These are phyloP conservation scores for Penicillium goetzii DNA, from an alignment of 495 filamentous ascomycete genomes.

Conservation along the genomic window DNA sequence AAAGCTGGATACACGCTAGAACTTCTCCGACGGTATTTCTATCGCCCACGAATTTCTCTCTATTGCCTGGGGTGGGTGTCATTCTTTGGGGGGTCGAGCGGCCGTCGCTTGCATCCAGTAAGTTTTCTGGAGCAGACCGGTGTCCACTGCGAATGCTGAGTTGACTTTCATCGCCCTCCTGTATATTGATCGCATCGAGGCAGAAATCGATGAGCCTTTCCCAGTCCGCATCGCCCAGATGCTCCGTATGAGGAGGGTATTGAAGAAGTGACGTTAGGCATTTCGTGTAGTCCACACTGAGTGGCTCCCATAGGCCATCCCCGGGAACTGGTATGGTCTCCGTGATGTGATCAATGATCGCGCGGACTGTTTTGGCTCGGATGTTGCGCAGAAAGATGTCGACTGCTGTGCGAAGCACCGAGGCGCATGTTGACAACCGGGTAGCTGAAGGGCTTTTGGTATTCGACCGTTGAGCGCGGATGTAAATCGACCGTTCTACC, in stretches of 20 bases:
- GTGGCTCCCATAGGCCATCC: slow-evolving; percentile 68
- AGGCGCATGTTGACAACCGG: slow-evolving; percentile 72
- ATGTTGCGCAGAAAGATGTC: slow-evolving; percentile 68
- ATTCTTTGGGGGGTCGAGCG: slow-evolving; percentile 40
- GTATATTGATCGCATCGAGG: slow-evolving; percentile 30
- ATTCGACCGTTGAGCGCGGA: slow-evolving; percentile 55
- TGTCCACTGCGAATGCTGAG: slow-evolving; percentile 34
- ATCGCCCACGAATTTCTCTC: slow-evolving; percentile 33
- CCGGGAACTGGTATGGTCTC: slow-evolving; percentile 66
- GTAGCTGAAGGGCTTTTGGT: slow-evolving; percentile 49
- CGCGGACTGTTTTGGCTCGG: slow-evolving; percentile 73
- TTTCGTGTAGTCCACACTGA: slow-evolving; percentile 79
- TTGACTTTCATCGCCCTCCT: slow-evolving; percentile 35
- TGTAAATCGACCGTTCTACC: slow-evolving; percentile 66
- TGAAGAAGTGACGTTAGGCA: slow-evolving; percentile 69
- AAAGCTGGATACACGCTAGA: slow-evolving; percentile 64
- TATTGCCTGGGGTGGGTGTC: slow-evolving; percentile 33
- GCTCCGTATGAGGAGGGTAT: slow-evolving; percentile 76
- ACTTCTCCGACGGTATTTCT: slow-evolving; percentile 57
- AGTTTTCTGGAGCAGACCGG: slow-evolving; percentile 33
- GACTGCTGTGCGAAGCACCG: slow-evolving; percentile 70
- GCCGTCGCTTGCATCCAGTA: slow-evolving; percentile 30
- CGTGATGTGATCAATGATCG: slow-evolving; percentile 78
- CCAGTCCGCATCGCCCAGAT: slow-evolving; percentile 71
- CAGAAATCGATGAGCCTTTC: slow-evolving; percentile 69